phyloP scores from a whole-genome alignment of 495 filamentous ascomycete species.

The Neurospora discreta region DNA sequence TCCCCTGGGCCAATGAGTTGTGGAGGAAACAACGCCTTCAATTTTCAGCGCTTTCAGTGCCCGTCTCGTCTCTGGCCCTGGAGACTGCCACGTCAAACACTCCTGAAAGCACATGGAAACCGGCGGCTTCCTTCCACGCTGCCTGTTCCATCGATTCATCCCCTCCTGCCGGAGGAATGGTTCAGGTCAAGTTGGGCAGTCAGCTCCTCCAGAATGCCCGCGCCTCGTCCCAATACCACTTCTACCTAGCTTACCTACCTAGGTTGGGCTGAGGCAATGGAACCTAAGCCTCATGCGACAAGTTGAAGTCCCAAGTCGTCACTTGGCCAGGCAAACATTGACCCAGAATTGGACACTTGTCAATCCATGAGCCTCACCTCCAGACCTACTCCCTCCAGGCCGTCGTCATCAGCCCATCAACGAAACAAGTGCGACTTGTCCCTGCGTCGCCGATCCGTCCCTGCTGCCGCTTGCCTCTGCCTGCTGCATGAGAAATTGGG shows the following conservation, averaged over 20 bases:
- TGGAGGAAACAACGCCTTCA: neutral
- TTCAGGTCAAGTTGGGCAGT: neutral
- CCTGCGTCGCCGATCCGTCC: neutral
- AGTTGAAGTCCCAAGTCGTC: neutral
- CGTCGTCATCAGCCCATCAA: neutral
- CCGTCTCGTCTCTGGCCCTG: neutral
- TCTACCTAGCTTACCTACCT: no score
- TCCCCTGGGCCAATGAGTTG: neutral
- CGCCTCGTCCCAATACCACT: neutral
- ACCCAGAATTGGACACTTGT: neutral
- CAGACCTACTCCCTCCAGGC: neutral
- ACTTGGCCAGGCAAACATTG: neutral
- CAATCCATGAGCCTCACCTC: neutral
- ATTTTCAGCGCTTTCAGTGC: neutral
- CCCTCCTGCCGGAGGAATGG: neutral
- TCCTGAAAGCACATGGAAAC: neutral
- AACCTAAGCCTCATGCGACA: neutral
- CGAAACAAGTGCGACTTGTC: neutral
- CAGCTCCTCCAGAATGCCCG: neutral
- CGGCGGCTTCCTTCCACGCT: no score
- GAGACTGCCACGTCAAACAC: neutral
- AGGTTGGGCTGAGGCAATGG: neutral
- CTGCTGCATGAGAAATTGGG: neutral
- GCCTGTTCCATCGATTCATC: neutral
- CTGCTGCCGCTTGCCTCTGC: neutral